phyloP scores from a whole-genome alignment of 371 early-diverging fungal genomes.

The Gilbertella persicaria region DNA sequence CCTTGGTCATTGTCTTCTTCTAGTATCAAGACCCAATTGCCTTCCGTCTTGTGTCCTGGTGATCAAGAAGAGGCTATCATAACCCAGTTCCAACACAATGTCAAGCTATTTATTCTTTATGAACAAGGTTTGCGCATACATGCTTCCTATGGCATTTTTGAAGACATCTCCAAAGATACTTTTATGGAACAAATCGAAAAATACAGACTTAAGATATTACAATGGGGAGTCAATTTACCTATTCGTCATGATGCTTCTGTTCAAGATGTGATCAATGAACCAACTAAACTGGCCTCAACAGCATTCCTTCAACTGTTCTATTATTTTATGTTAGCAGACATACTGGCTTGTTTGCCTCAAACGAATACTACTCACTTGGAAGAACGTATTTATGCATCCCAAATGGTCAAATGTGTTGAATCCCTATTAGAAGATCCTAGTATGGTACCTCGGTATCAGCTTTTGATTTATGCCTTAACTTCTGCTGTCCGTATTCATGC shows the following conservation, averaged over 20 bases:
- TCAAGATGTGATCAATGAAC: constrained; percentile 6
- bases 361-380: constrained; percentile 1
- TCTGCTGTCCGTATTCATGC: constrained; percentile 14
- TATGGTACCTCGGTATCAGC: constrained; percentile 10
- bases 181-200: constrained; percentile 4
- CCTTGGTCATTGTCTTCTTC: constrained; percentile 22
- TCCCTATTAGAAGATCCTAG: constrained; percentile 3
- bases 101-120: constrained; percentile 9
- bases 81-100: constrained; percentile 4
- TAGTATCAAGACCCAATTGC: constrained; percentile 10
- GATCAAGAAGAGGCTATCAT: constrained; percentile 17
- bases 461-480: constrained; percentile 9
- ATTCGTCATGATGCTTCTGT: background rate
- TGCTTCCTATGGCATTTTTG: background rate
- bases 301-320: background rate
- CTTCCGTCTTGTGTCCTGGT: constrained; percentile 14
- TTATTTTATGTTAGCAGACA: constrained; percentile 14
- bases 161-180: background rate
- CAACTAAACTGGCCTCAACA: background rate
- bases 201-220: constrained; percentile 3
- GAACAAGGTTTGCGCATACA: constrained; percentile 24
- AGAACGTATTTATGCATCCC: constrained; percentile 11
- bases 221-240: constrained; percentile 10
- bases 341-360: constrained; percentile 8
- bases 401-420: constrained; percentile 4